Conservation (phyloP, 805 yeast species). For the Yarrowia osloensis region DNA sequence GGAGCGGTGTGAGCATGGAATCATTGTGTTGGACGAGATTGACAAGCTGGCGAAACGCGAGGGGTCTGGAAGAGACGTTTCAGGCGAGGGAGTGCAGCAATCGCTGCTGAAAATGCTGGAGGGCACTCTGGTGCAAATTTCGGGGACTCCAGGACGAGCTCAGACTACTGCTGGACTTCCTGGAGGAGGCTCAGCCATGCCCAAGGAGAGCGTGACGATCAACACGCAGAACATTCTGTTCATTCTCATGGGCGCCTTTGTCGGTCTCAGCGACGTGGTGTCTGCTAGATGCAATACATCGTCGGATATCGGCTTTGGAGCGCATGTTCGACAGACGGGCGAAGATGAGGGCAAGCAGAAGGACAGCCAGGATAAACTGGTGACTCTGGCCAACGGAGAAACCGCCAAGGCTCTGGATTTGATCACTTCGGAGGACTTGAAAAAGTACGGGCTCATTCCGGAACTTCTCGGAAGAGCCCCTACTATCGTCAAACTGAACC, state of each 20-base stretch:
- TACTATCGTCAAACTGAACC: constrained; percentile 52
- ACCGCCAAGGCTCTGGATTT: constrained; percentile 49
- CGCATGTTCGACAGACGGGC: background rate
- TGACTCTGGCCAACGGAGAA: constrained; percentile 46
- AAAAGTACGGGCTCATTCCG: constrained; percentile 58
- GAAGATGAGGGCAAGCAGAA: background rate
- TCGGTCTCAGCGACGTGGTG: constrained; percentile 56
- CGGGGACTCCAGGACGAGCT: constrained; percentile 14
- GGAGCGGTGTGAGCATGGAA: constrained; percentile 53
- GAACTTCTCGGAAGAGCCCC: constrained; percentile 64
- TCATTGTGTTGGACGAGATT: constrained; percentile 60
- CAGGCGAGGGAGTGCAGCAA: constrained; percentile 69
- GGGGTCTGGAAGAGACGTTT: constrained; percentile 53
- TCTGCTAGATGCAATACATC: constrained; percentile 42
- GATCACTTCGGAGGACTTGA: constrained; percentile 54
- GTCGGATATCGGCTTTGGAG: constrained; percentile 33
- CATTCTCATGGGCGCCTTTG: constrained; percentile 63
- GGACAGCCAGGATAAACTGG: constrained; percentile 37
- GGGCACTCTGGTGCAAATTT: constrained; percentile 54
- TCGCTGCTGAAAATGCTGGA: constrained; percentile 58
- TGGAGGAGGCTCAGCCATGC: constrained; percentile 20
- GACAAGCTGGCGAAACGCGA: constrained; percentile 58
- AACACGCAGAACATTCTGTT: constrained; percentile 60
- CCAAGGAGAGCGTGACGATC: constrained; percentile 41
- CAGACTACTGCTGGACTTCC: constrained; percentile 12